Base-by-base conservation (phyloP, 2,329 filamentous ascomycete species). In the Fusarium subglutinans region DNA sequence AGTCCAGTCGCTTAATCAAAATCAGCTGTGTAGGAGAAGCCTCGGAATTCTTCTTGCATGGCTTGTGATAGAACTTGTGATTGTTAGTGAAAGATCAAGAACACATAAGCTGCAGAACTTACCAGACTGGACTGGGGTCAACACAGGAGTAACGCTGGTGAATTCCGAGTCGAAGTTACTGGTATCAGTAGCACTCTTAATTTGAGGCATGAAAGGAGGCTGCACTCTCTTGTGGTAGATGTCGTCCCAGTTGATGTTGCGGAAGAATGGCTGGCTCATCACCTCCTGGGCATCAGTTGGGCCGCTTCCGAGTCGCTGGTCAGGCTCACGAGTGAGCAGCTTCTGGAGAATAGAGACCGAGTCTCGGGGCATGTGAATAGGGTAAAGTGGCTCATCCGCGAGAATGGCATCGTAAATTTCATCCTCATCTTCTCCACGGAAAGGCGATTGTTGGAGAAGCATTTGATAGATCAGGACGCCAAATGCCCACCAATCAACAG, bases 401-500 rank as follows among this genome's bases (percentile, higher is more conserved):
- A 99, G 90, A 85, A 99, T 98, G 41, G 96, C 96, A 79, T 99
- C 96, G 86, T 99, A 99, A 73, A 99, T 99, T 84, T 99, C 96
- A 81, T 99, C 96, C 81, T 99, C 97, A 78, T 99, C 96, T 83
- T 99, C 97, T 79, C 96, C 96, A 78, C 96, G 93, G 93, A 99
- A 99, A 1, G 96, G 96, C 37, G 96, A 98, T 82, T 99, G 97
- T 81, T 99, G 97, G 55, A 99, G 90, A 65, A 99, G 92, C 97
- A 99, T 99, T 83, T 99, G 96, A 86, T 99, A 99, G 79, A 99
- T 99, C 78, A 99, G 86, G 38, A 99, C 96, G 82, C 96, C 96
- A 83, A 99, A 99, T 12, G 97, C 97, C 96, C 96, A 99, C 96
- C 96, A 99, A 83, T 99, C 96, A 48, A 99, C 96, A 22, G 96